Percentiles rank a stretch among this genome's conserved stretches.
Conservation (phyloP, 345 rosid genomes). For the Camelina hispida region DNA sequence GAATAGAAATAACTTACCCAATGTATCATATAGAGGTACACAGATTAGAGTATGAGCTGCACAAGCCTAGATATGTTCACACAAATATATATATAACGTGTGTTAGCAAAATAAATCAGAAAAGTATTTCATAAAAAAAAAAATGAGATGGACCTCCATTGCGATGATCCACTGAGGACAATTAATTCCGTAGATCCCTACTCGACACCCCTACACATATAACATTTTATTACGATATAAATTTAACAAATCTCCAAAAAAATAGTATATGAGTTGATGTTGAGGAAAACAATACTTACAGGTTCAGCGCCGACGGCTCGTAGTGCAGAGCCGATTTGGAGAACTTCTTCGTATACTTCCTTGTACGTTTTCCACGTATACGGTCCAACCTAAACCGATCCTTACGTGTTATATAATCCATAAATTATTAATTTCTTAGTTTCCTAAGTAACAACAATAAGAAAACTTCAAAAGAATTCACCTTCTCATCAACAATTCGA, state of each 20-base stretch:
- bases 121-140: neutral
- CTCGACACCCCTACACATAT: conserved; percentile 66
- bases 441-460: neutral
- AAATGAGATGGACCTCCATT: conserved; percentile 71
- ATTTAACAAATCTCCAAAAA: neutral
- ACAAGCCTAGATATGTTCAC: conserved; percentile 67
- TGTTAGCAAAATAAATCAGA: neutral
- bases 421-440: too few species aligned
- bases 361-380: conserved; percentile 88
- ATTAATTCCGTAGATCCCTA: conserved; percentile 92
- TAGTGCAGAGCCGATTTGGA: conserved; percentile 82
- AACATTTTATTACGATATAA: conserved; percentile 3
- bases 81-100: neutral
- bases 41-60: conserved; percentile 77
- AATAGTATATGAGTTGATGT: neutral
- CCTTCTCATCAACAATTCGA: conserved; percentile 68
- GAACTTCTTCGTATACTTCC: conserved; percentile 78
- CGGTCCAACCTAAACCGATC: conserved; percentile 65
- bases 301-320: conserved; percentile 82
- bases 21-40: conserved; percentile 96
- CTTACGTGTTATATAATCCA: neutral
- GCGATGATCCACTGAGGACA: conserved; percentile 96
- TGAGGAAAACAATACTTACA: conserved; percentile 50
- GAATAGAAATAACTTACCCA: conserved; percentile 55
- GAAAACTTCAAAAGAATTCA: conserved; percentile 22